These are phyloP conservation scores for Erodium moschatum DNA, from an alignment of 441 rosid genomes.

Conservation along the genomic window DNA sequence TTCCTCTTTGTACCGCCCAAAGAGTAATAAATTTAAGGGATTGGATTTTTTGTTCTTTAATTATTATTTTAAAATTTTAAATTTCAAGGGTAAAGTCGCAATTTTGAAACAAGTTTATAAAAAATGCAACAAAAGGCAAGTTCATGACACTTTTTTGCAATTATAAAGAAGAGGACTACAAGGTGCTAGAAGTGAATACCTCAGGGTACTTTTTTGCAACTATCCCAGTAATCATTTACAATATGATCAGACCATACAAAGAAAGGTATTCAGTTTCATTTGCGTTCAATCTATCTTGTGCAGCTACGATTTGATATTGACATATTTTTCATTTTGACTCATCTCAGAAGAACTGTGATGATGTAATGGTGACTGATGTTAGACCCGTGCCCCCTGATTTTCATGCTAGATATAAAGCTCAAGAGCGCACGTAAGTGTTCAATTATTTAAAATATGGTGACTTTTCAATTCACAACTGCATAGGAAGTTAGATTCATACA, in stretches of 20 bases:
- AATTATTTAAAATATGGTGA: slow-evolving; percentile 8
- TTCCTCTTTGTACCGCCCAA: too few relatives aligned
- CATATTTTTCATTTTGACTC: slow-evolving; percentile 21
- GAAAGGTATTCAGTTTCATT: not conserved
- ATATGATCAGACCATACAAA: not conserved
- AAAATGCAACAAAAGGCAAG: too few relatives aligned
- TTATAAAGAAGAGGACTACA: too few relatives aligned
- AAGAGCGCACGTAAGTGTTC: slow-evolving; percentile 88
- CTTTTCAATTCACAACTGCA: not conserved
- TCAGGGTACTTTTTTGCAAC: too few relatives aligned
- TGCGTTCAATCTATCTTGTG: not conserved
- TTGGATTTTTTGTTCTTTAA: too few relatives aligned
- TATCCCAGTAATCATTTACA: too few relatives aligned
- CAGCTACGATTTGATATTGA: slow-evolving; percentile 12
- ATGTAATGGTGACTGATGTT: slow-evolving; percentile 71
- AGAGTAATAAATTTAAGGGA: too few relatives aligned
- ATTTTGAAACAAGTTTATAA: too few relatives aligned
- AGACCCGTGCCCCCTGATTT: slow-evolving; percentile 58
- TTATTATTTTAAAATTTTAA: too few relatives aligned
- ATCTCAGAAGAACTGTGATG: slow-evolving; percentile 48
- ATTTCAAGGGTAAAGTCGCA: too few relatives aligned
- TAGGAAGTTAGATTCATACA: not conserved
- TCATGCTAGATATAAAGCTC: slow-evolving; percentile 85
- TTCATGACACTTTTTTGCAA: too few relatives aligned
- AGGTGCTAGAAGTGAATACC: too few relatives aligned